Evolutionary conservation across 495 filamentous ascomycete species (phyloP), one percentile per base, ranked within the genome.

Genomic region (Hamigera avellanea): DNA sequence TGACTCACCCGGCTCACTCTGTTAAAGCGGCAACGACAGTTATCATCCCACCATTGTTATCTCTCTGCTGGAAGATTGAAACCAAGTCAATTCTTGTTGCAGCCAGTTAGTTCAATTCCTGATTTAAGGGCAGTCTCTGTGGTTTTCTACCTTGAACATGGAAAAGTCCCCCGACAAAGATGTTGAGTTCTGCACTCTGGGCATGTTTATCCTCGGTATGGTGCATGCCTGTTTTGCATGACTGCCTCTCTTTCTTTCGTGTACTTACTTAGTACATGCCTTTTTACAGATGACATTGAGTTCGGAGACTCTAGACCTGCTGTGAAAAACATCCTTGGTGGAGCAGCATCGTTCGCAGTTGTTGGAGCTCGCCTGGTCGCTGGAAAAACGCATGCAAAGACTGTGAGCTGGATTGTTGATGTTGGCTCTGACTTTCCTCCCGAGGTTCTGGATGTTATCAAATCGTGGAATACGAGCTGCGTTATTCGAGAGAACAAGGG

Each of bases 171-270:
- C 4, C 9, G 32, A 23, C 14, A 30, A 25, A 15, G 42, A 49
- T 19, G 74, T 87, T 33, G 82, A 87, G 41, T 87, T 95, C 49
- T 81, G 80, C 45, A 93, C 88, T 1, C 53, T 96, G 49, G 89
- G 86, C 50, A 95, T 95, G 89, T 88, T 95, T 48, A 95, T 94
- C 33, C 82, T 96, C 39, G 88, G 87, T 93, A 36, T 37, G 29
- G 19, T 21, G 26, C 8, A 8, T 28, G 19, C 32, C 8, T 1
- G 37, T 19, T 28, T 15, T 21, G 16, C 17, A 26, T 30, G 23
- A 29, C 14, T 6, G 15, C 26, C 1, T 15, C 18, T 37, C 31
- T 36, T 35, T 37, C 33, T 38, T 33, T 33, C 18, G 14, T 14
- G 41, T 46, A 49, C 49, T 55, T 35, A 59, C 43, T 0, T 6